Percentiles rank a stretch among this genome's conserved stretches.
These are phyloP conservation scores for Calocybe gangraenosa DNA, from an alignment of 768 basidiomycete species.

Conservation along the genomic window DNA sequence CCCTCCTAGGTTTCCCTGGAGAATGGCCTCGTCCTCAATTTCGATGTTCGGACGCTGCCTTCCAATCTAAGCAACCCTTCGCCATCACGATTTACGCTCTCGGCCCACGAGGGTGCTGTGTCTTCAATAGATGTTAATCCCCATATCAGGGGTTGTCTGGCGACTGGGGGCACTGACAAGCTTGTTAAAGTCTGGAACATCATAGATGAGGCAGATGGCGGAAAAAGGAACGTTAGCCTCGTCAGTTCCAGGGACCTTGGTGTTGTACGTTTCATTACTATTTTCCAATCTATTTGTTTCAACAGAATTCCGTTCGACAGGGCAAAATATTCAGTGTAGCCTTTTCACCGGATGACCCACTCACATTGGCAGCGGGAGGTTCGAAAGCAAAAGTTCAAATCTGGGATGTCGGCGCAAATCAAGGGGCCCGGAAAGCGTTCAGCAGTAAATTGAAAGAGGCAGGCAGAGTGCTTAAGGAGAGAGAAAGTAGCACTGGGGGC, in stretches of 20 bases:
- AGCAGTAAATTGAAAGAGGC: slow-evolving; percentile 70
- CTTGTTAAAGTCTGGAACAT: slow-evolving; percentile 97
- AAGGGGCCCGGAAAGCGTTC: slow-evolving; percentile 80
- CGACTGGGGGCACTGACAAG: slow-evolving; percentile 93
- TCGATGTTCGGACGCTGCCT: slow-evolving; percentile 82
- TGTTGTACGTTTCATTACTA: slow-evolving; percentile 51
- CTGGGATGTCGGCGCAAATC: slow-evolving; percentile 90
- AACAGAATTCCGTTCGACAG: slow-evolving; percentile 33
- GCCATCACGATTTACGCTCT: slow-evolving; percentile 79
- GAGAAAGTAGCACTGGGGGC: slow-evolving; percentile 48
- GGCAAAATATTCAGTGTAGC: slow-evolving; percentile 93
- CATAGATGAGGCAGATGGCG: slow-evolving; percentile 54
- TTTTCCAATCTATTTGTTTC: background rate
- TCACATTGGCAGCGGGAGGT: slow-evolving; percentile 91
- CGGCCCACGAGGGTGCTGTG: slow-evolving; percentile 89
- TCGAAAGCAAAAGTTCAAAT: slow-evolving; percentile 92
- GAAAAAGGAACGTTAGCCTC: slow-evolving; percentile 74
- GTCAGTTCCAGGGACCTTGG: slow-evolving; percentile 88
- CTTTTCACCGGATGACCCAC: slow-evolving; percentile 93
- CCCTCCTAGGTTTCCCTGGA: slow-evolving; percentile 81
- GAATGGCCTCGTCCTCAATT: slow-evolving; percentile 91
- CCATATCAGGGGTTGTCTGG: slow-evolving; percentile 85
- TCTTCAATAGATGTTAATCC: slow-evolving; percentile 90
- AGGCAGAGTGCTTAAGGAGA: slow-evolving; percentile 66
- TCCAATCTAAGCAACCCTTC: slow-evolving; percentile 60